Conservation (phyloP, 2,329 filamentous ascomycete species). For the Lachnellula suecica region DNA sequence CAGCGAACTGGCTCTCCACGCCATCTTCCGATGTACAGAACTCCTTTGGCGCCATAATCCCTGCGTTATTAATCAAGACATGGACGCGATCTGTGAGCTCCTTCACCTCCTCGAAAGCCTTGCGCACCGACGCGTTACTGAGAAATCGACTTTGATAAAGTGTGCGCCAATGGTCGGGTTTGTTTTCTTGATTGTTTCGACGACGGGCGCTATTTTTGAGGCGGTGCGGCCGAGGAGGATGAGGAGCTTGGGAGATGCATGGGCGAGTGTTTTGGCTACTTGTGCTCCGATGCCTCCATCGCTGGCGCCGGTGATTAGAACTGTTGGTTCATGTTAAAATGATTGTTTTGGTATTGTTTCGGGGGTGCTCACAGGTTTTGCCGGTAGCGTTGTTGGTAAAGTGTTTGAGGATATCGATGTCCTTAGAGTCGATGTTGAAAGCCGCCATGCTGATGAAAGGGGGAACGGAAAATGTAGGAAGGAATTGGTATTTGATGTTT, state of each 20-base stretch:
- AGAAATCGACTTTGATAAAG: slow-evolving; percentile 34
- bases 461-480: no score
- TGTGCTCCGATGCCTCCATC: slow-evolving; percentile 16
- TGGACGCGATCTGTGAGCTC: slow-evolving; percentile 37
- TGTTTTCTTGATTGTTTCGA: slow-evolving; percentile 12
- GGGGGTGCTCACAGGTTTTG: slow-evolving; percentile 31
- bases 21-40: slow-evolving; percentile 36
- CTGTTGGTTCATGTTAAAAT: neutral
- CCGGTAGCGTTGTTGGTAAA: slow-evolving; percentile 32
- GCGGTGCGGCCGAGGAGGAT: slow-evolving; percentile 18
- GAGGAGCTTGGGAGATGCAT: slow-evolving; percentile 15
- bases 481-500: no score
- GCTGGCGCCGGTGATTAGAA: slow-evolving; percentile 22
- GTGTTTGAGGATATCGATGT: no score
- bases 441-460: no score
- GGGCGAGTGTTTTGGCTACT: slow-evolving; percentile 21
- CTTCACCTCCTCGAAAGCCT: slow-evolving; percentile 38
- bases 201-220: slow-evolving; percentile 16
- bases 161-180: slow-evolving; percentile 11
- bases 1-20: slow-evolving; percentile 32
- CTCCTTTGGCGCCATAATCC: slow-evolving; percentile 38
- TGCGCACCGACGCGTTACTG: slow-evolving; percentile 39
- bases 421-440: no score
- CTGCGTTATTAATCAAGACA: slow-evolving; percentile 43
- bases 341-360: neutral